phyloP scores from a whole-genome alignment of 2,329 filamentous ascomycete species.

The Falciphora oryzae region DNA sequence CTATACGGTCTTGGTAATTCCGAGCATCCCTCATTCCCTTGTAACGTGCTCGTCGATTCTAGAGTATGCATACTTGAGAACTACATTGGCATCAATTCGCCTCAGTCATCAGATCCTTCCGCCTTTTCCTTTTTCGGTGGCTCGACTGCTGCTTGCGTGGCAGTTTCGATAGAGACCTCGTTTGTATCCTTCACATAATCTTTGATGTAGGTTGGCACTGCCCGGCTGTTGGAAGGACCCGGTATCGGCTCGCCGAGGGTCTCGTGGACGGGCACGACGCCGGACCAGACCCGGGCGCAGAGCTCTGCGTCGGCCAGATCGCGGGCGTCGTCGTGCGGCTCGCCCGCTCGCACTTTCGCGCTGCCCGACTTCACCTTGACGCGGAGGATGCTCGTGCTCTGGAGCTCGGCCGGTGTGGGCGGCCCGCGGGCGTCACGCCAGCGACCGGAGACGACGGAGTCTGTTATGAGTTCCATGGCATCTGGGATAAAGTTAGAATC shows the following conservation, averaged over 20 bases:
- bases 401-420: conserved; percentile 65
- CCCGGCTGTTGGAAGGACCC: conserved; percentile 51
- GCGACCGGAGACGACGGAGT: conserved; percentile 62
- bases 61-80: background rate
- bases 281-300: conserved; percentile 44
- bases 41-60: too few species aligned
- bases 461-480: conserved; percentile 73
- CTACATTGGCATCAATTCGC: background rate
- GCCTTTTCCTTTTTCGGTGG: conserved; percentile 14
- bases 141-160: conserved; percentile 19
- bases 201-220: conserved; percentile 56
- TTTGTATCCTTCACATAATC: conserved; percentile 36
- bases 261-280: conserved; percentile 57
- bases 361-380: conserved; percentile 66
- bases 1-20: background rate
- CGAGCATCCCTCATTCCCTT: too few species aligned
- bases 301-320: conserved; percentile 41
- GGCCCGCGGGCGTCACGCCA: conserved; percentile 66
- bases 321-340: conserved; percentile 48
- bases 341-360: conserved; percentile 66
- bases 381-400: conserved; percentile 65
- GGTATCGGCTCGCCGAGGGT: conserved; percentile 58
- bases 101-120: conserved; percentile 11
- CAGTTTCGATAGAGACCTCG: conserved; percentile 16
- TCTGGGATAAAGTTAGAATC: conserved; percentile 19